phyloP scores from a whole-genome alignment of 2,329 filamentous ascomycete genomes.

The Fusarium mexicanum region DNA sequence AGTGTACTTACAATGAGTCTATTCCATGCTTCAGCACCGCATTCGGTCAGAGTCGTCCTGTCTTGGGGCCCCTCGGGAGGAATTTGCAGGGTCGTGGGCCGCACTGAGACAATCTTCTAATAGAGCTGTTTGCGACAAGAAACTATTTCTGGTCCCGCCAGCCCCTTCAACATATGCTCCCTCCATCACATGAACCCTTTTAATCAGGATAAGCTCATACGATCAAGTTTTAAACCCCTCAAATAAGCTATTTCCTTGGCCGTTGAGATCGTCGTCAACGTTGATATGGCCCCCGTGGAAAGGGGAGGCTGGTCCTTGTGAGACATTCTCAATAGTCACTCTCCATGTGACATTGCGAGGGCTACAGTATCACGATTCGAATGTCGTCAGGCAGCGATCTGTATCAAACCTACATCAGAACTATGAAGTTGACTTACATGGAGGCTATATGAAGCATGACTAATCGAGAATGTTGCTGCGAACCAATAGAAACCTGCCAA shows the following conservation, averaged over 20 bases:
- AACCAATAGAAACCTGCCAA: constrained; percentile 39
- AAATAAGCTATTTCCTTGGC: constrained; percentile 2
- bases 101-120: constrained; percentile 29
- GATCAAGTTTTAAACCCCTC: constrained; percentile 7
- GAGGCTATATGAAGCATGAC: constrained; percentile 18
- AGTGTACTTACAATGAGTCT: background rate
- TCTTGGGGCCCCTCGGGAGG: constrained; percentile 12
- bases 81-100: constrained; percentile 24
- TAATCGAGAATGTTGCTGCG: background rate
- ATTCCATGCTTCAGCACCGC: constrained; percentile 11
- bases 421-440: constrained; percentile 1
- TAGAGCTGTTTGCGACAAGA: constrained; percentile 21
- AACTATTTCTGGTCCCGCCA: constrained; percentile 22
- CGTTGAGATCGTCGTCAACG: constrained; percentile 13
- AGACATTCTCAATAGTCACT: constrained; percentile 30
- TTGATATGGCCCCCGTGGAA: constrained; percentile 1
- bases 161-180: constrained; percentile 34
- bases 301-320: constrained; percentile 19
- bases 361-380: background rate
- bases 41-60: constrained; percentile 2
- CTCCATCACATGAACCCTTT: constrained; percentile 5
- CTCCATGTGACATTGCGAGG: background rate
- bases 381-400: background rate
- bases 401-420: background rate
- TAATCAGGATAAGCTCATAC: background rate